Percentiles rank a stretch among this genome's conserved stretches.
These are phyloP conservation scores for Pestalotiopsis sp. DNA, from an alignment of 2,329 filamentous ascomycete genomes.

Conservation along the genomic window DNA sequence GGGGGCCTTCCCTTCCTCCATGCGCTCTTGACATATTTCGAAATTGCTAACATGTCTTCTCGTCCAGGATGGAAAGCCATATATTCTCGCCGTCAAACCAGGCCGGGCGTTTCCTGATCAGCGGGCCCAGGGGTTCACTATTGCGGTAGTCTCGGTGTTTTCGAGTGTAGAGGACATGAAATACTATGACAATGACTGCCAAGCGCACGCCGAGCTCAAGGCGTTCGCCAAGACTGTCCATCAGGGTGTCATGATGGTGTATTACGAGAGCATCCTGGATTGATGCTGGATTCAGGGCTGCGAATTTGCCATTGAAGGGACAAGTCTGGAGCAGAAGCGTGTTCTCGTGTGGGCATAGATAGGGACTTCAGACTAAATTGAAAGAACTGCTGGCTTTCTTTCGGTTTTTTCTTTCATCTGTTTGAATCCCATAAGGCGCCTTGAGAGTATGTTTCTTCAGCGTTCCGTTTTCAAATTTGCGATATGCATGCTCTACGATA, in stretches of 20 bases:
- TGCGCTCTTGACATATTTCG: background rate
- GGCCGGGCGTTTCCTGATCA: constrained; percentile 51
- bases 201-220: constrained; percentile 21
- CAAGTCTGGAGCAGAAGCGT: too few species aligned
- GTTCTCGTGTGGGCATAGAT: too few species aligned
- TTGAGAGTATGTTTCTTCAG: too few species aligned
- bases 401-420: too few species aligned
- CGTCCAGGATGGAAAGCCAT: constrained; percentile 68
- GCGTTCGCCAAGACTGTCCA: constrained; percentile 19
- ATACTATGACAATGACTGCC: constrained; percentile 52
- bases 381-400: too few species aligned
- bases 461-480: too few species aligned
- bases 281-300: background rate
- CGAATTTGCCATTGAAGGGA: too few species aligned
- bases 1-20: constrained; percentile 13
- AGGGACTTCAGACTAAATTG: too few species aligned
- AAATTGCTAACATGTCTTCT: background rate
- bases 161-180: constrained; percentile 56
- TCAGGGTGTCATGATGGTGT: constrained; percentile 20
- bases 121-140: constrained; percentile 55
- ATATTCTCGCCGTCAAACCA: constrained; percentile 62
- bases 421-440: too few species aligned
- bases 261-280: constrained; percentile 15
- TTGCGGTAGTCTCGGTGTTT: constrained; percentile 55
- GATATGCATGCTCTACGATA: too few species aligned